Conservation (phyloP, 2,329 filamentous ascomycete genomes). For the Albifimbria verrucaria region DNA sequence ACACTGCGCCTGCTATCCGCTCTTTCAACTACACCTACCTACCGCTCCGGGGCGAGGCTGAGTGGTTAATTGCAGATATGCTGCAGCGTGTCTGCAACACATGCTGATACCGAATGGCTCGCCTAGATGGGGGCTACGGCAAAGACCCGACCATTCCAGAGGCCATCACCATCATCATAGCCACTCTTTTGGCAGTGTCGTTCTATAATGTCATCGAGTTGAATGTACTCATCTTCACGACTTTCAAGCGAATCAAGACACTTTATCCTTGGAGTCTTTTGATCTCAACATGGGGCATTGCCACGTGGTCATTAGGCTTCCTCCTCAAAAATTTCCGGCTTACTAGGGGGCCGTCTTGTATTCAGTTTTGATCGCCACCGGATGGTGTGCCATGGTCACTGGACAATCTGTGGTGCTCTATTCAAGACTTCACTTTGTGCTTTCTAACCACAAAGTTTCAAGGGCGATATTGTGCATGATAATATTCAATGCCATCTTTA, state of each 20-base stretch:
- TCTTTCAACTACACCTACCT: too few species aligned
- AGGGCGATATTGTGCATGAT: conserved; percentile 54
- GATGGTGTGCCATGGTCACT: conserved; percentile 47
- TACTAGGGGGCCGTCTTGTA: background rate
- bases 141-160: background rate
- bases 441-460: conserved; percentile 44
- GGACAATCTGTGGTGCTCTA: conserved; percentile 60
- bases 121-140: background rate
- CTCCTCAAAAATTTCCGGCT: conserved; percentile 34
- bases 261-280: conserved; percentile 38
- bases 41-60: too few species aligned
- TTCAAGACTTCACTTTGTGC: conserved; percentile 57
- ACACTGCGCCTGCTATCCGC: too few species aligned
- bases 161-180: background rate
- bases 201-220: conserved; percentile 28
- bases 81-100: background rate
- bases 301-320: conserved; percentile 40
- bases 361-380: conserved; percentile 4
- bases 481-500: conserved; percentile 46
- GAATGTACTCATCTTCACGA: conserved; percentile 24
- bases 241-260: conserved; percentile 24
- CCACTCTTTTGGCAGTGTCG: background rate
- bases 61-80: too few species aligned
- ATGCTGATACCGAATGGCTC: background rate
- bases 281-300: conserved; percentile 26